Evolutionary conservation across 2,329 filamentous ascomycete genomes (phyloP).

Genomic region (Fusarium acutatum): DNA sequence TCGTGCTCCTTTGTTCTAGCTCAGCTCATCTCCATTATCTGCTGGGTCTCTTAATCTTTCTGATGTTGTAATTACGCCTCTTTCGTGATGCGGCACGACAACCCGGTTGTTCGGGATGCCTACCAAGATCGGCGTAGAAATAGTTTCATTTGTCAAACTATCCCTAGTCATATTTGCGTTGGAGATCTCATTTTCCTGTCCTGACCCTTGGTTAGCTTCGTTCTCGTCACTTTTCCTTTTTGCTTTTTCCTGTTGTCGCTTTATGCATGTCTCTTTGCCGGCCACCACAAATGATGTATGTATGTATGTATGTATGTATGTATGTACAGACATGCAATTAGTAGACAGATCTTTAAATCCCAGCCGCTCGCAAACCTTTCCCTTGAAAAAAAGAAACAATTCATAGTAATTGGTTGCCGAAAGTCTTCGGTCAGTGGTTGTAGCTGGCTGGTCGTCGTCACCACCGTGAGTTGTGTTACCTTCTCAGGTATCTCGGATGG

Average conservation of each 20-base stretch:
- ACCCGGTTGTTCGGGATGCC: conserved; percentile 21
- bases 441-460: conserved; percentile 15
- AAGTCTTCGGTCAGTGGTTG: conserved; percentile 7
- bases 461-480: not conserved
- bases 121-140: conserved; percentile 12
- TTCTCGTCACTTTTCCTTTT: not conserved
- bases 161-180: conserved; percentile 15
- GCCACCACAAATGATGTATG: not conserved
- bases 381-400: not conserved
- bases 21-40: not conserved
- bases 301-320: too few relatives aligned
- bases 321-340: not conserved
- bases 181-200: conserved; percentile 32
- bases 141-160: not conserved
- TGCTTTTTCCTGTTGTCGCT: conserved; percentile 6
- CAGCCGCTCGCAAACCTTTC: conserved; percentile 16
- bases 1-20: conserved; percentile 2
- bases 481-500: not conserved
- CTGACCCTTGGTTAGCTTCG: conserved; percentile 7
- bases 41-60: not conserved
- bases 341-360: not conserved
- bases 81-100: not conserved
- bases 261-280: not conserved
- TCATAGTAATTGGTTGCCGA: not conserved
- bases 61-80: conserved; percentile 8